Conservation (phyloP, 345 rosid species). For the Linum usitatissimum region DNA sequence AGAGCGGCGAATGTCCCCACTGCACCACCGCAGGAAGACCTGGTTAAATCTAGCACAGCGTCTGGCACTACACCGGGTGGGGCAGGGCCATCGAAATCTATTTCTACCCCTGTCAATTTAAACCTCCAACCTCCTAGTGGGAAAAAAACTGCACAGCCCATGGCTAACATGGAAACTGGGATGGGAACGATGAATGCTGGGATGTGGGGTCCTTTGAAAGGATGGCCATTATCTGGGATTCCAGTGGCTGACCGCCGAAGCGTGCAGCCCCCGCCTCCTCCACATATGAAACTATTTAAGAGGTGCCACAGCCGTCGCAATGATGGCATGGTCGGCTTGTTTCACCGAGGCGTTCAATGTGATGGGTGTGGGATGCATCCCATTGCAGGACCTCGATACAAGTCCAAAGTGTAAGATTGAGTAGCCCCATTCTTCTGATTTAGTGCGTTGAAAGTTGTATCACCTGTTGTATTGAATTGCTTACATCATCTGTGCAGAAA, state of each 20-base stretch:
- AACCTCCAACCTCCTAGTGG: slow-evolving; percentile 24
- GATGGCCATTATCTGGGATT: too few relatives aligned
- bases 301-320: slow-evolving; percentile 16
- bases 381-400: slow-evolving; percentile 76
- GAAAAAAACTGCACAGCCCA: background rate
- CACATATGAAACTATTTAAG: slow-evolving; percentile 15
- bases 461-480: background rate
- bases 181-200: slow-evolving; percentile 16
- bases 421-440: background rate
- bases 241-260: slow-evolving; percentile 15
- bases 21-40: slow-evolving; percentile 13
- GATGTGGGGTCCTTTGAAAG: slow-evolving; percentile 42
- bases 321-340: slow-evolving; percentile 32
- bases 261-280: background rate
- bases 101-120: slow-evolving; percentile 26
- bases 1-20: slow-evolving; percentile 12
- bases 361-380: slow-evolving; percentile 91
- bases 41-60: slow-evolving; percentile 13
- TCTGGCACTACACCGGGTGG: slow-evolving; percentile 9
- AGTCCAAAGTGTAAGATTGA: slow-evolving; percentile 79
- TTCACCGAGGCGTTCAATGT: slow-evolving; percentile 79
- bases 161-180: background rate
- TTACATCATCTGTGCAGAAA: slow-evolving; percentile 33
- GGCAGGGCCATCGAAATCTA: slow-evolving; percentile 6
- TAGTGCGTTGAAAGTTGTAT: background rate